phyloP scores from a whole-genome alignment of 257 asterid species.

The Avicennia marina region DNA sequence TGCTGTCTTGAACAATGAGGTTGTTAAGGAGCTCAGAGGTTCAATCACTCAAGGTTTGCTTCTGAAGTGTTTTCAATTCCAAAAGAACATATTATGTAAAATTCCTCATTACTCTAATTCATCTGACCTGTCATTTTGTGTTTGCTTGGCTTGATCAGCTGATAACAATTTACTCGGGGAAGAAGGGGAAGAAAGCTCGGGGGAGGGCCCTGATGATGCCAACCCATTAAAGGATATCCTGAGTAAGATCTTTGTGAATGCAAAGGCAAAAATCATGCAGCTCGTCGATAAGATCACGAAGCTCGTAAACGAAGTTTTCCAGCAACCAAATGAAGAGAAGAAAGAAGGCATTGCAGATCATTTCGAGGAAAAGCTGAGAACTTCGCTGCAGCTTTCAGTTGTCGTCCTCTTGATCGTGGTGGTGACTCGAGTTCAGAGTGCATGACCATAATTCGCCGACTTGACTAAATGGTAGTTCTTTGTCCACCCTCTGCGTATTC shows the following conservation, averaged over 20 bases:
- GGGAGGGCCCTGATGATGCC: constrained; percentile 20
- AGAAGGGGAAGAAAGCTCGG: constrained; percentile 12
- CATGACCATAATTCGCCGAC: constrained; percentile 59
- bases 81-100: not conserved
- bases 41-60: constrained; percentile 46
- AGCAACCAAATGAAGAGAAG: constrained; percentile 17
- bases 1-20: constrained; percentile 67
- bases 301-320: constrained; percentile 36
- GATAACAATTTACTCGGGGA: constrained; percentile 10
- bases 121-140: not conserved
- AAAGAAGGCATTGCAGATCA: constrained; percentile 11
- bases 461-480: no score
- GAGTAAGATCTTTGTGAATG: constrained; percentile 34
- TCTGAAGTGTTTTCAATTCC: no score
- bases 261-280: constrained; percentile 41
- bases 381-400: constrained; percentile 54
- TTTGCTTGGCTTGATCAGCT: constrained; percentile 17
- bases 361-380: constrained; percentile 40
- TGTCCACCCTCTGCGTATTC: no score
- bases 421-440: constrained; percentile 39
- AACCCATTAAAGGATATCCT: constrained; percentile 27
- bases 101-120: not conserved
- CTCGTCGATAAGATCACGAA: constrained; percentile 35
- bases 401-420: constrained; percentile 55
- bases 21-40: constrained; percentile 58